Evolutionary conservation across 2,329 filamentous ascomycete species (phyloP).

Genomic region (Setomelanomma holmii): DNA sequence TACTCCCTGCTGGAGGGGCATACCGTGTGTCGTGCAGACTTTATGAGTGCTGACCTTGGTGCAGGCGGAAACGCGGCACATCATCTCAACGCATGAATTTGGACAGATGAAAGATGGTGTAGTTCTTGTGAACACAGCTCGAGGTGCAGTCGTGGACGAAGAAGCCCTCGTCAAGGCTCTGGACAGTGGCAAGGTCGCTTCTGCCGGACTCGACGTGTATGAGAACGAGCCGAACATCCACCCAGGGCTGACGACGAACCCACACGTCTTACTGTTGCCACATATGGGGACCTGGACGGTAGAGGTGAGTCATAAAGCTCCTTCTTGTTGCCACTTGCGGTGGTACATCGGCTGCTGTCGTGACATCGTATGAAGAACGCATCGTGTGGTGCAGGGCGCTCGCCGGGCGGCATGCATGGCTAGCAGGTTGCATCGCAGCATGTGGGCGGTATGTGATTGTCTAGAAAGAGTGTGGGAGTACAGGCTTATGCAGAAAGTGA

Average conservation of each 20-base stretch:
- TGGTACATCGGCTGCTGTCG: no score
- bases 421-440: slow-evolving; percentile 1
- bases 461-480: slow-evolving; percentile 10
- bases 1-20: neutral
- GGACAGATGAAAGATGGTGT: slow-evolving; percentile 78
- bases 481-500: no score
- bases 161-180: slow-evolving; percentile 78
- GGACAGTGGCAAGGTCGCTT: slow-evolving; percentile 71
- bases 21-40: neutral
- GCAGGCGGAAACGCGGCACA: slow-evolving; percentile 71
- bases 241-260: slow-evolving; percentile 73
- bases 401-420: no score
- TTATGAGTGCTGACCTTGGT: slow-evolving; percentile 5
- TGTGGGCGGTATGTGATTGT: slow-evolving; percentile 2
- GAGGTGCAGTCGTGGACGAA: slow-evolving; percentile 84
- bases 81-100: slow-evolving; percentile 75
- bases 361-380: no score
- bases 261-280: slow-evolving; percentile 75
- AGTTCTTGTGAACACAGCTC: slow-evolving; percentile 81
- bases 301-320: slow-evolving; percentile 54
- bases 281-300: slow-evolving; percentile 87
- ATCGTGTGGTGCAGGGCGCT: neutral
- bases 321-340: no score
- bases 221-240: slow-evolving; percentile 82
- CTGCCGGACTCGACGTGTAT: slow-evolving; percentile 80